Base-by-base conservation (phyloP, 306 rosid species). In the Fragaria vesca region DNA sequence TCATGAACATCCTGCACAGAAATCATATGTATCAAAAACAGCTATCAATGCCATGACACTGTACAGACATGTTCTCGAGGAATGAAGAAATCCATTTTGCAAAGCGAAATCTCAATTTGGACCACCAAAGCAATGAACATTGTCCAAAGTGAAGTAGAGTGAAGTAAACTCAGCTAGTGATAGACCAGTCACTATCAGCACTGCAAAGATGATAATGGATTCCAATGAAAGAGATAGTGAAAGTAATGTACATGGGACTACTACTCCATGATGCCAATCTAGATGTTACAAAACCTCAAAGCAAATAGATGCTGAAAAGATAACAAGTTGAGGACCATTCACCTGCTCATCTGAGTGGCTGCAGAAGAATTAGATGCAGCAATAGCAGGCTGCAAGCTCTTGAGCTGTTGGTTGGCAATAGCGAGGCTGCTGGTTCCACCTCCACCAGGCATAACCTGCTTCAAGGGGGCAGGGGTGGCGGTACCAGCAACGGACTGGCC, bases 401-500 rank as follows among this genome's bases (percentile, higher is more conserved):
- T 92, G 43, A 79, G 84, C 46, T 83, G 88, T 24, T 91, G 89
- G 62, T 87, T 86, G 60, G 90, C 78, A 72, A 83, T 69, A 71
- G 71, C 47, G 8, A 80, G 83, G 85, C 57, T 90, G 82, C 79
- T 88, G 75, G 85, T 72, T 38, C 83, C 86, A 34, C 70, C 78
- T 73, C 78, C 83, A 30, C 76, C 71, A 51, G 86, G 78, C 65
- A 81, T 82, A 58, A 80, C 78, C 81, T 86, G 71, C 80, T 86
- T 83, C 2, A 87, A 70, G 69, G 82, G 66, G 11, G 55, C 42
- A 48, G 75, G n/a, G 74, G 54, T 55, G 77, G 78, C 21, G 47
- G 89, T 78, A 69, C 83, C 83, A 58, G 93, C 81, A 52, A 79
- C 85, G 72, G 93, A 85, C 42, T 85, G 94, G 91, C 96, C 94